Conservation (phyloP, 176 grass and related monocot species). For the Phragmites australis region DNA sequence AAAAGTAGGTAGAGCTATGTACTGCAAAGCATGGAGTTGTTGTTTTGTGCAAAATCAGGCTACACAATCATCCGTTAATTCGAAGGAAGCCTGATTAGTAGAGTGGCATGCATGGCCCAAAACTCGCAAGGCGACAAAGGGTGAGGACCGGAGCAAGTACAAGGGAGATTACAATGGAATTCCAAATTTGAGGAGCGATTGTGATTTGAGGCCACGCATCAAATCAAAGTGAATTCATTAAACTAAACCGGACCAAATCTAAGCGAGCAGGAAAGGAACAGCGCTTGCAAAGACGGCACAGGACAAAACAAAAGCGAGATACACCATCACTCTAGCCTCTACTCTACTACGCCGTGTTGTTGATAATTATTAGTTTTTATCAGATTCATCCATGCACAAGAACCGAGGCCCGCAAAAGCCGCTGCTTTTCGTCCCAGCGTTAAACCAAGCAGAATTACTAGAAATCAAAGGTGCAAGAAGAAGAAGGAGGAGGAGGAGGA, state of each 20-base stretch:
- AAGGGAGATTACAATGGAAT: constrained; percentile 14
- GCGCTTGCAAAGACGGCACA: constrained; percentile 50
- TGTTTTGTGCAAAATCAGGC: constrained; percentile 26
- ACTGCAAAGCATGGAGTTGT: neutral
- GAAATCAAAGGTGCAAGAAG: neutral
- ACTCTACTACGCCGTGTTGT: neutral
- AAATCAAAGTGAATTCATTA: neutral
- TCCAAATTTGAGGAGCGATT: neutral
- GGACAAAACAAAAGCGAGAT: constrained; percentile 59
- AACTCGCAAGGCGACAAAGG: constrained; percentile 43
- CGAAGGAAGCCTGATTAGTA: neutral
- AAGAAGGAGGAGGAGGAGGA: neutral
- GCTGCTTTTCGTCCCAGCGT: neutral
- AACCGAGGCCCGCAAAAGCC: neutral
- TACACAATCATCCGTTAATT: constrained; percentile 27
- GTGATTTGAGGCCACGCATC: neutral
- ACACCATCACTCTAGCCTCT: constrained; percentile 8
- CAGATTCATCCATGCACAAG: neutral
- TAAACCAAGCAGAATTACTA: neutral
- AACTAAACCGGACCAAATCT: constrained; percentile 34
- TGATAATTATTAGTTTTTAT: neutral
- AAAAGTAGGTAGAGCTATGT: no score
- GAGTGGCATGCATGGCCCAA: constrained; percentile 8
- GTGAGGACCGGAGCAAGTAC: constrained; percentile 31
- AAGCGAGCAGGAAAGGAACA: neutral